Evolutionary conservation across 177 flowering plant species (phyloP), one percentile per base, ranked within the genome.

Genomic region (Vitis hybrid): DNA sequence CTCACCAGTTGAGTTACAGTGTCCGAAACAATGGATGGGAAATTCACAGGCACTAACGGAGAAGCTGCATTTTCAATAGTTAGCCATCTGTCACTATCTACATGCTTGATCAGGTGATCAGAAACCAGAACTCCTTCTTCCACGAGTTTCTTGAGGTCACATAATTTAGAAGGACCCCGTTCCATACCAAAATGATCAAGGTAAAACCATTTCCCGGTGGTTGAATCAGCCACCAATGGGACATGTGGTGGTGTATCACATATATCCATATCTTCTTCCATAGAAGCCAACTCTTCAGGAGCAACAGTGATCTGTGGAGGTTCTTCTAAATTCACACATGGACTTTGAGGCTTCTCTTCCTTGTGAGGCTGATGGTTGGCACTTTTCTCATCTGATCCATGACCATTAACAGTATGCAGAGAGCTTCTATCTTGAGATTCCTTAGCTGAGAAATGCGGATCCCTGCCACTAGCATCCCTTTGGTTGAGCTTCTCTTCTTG

Each of bases 211-310:
- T 90, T 86, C 51, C 97, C 97, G 0, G 80, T 12, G n/a, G 71
- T 76, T 59, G 84, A 78, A 77, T 88, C 88, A 46, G 81, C 73
- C 66, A 81, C 74, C 21, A 67, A 58, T 10, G 94, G 77, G 41
- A 67, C 90, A 85, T 96, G 97, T 1, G 98, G 98, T 12, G 99
- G 99, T 2, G 99, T 93, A 70, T 93, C 85, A 73, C 97, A 87
- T 70, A 96, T 93, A 81, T 96, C 99, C 99, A 96, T 96, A 71
- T 96, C 99, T 78, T 93, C 99, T 74, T 96, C 99, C 99, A 96
- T 96, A 4, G 99, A 96, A 32, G 69, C 78, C 50, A 83, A 79
- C 78, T 91, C 98, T 71, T 93, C 97, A 24, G 73, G 76, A 72
- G 80, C 78, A 68, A 75, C 92, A 83, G 73, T 73, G 21, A 67